Base-by-base conservation (phyloP, 192 early-diverging fungal genomes). In the Coemansia sp. region DNA sequence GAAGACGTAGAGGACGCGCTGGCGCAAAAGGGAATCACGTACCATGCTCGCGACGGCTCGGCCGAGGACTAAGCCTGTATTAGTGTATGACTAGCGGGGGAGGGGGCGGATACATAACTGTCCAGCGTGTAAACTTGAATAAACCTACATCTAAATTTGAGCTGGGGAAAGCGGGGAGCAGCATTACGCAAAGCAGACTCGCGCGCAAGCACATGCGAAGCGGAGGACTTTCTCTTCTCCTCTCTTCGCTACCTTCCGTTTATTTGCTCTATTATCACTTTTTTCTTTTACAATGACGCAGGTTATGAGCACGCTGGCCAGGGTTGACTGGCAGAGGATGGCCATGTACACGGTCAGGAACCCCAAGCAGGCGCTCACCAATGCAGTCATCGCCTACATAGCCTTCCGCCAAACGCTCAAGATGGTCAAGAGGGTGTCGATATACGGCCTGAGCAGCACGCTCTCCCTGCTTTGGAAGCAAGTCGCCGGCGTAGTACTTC, bases 1-100 rank as follows among this genome's bases (percentile, higher is more conserved):
- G 90, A 90, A 47, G 90, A 91, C 58, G 82, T 91, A 39, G 91
- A 91, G 56, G 91, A 92, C 60, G 83, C 80, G 46, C 73, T 94
- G 53, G 85, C 90, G 22, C 78, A 84, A 70, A 77, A 84, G 38
- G 91, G 92, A 27, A 83, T 92, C 59, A 82, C 79, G 8, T 91
- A 91, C 63, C 84, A 88, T 64, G 85, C 90, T 53, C 84, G 91
- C 61, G 90, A 93, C 75, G 86, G 87, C 20, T 73, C 63, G 25
- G 83, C 74, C 10, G 76, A 85, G 42, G 83, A 85, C 36, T 57
- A 15, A 57, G 4, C 14, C 1, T 4, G 3, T 31, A 31, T 32
- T 14, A 35, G 9, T 57, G 9, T 32, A 19, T 19, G 10, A 11
- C 37, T 38, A 5, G 37, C 10, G 37, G 5, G 37, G 37, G 10